Conservation (phyloP, 768 basidiomycete genomes). For the Kwoniella sp. region DNA sequence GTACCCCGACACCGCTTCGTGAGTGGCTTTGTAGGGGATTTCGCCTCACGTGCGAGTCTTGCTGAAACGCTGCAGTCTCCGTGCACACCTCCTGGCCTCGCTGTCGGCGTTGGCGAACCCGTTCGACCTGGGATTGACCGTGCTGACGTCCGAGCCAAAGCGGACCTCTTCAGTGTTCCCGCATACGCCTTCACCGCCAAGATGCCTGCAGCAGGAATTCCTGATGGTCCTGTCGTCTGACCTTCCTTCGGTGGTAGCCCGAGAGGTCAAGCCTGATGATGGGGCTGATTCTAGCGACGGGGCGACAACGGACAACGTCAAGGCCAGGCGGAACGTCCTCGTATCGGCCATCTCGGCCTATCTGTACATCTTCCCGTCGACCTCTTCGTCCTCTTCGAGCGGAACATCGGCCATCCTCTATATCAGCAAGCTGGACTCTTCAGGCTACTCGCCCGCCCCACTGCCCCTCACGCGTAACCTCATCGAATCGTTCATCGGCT, state of each 20-base stretch:
- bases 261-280: background rate
- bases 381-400: slow-evolving; percentile 54
- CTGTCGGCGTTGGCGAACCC: slow-evolving; percentile 19
- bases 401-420: slow-evolving; percentile 72
- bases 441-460: slow-evolving; percentile 61
- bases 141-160: slow-evolving; percentile 52
- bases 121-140: slow-evolving; percentile 20
- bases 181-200: slow-evolving; percentile 61
- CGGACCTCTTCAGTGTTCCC: slow-evolving; percentile 64
- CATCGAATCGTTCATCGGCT: slow-evolving; percentile 61
- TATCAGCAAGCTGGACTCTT: slow-evolving; percentile 89
- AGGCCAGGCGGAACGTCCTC: slow-evolving; percentile 55
- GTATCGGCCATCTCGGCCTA: slow-evolving; percentile 62
- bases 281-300: background rate
- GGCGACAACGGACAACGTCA: background rate
- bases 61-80: too few species aligned
- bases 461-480: slow-evolving; percentile 58
- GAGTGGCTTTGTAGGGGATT: too few species aligned
- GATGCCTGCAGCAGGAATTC: slow-evolving; percentile 55
- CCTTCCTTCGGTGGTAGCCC: slow-evolving; percentile 14
- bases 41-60: too few species aligned
- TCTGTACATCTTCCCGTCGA: slow-evolving; percentile 64
- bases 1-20: too few species aligned
- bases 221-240: slow-evolving; percentile 60
- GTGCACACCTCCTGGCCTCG: slow-evolving; percentile 20